Evolutionary conservation across 345 rosid genomes (phyloP), one percentile per base, ranked within the genome.

Genomic region (Cardamine resedifolia): DNA sequence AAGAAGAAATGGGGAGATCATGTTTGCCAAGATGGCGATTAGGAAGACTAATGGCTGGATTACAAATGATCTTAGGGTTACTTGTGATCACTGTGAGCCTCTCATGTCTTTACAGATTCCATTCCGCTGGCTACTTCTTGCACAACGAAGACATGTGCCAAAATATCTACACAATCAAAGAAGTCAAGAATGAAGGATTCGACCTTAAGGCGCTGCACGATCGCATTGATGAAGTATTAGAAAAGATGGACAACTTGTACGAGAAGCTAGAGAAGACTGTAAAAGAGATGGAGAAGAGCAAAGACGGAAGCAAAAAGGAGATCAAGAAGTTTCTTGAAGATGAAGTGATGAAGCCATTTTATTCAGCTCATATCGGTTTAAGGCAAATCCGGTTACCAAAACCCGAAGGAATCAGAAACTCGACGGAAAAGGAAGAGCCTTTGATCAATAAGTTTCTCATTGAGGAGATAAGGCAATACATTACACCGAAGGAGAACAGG

Each of bases 381-480:
- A 76, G 88, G 64, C 96, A 86, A 74, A 78, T 87, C 69, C 81
- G 91, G 68, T 51, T 94, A 2, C 96, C 98, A 0, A 76, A 76
- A 41, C 58, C 75, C 9, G 78, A 82, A 53, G 89, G 80, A 65
- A 75, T 81, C 41, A 67, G 78, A 16, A 86, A 86, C 72, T 50
- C 72, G 2, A 82, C 79, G 3, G 66, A 73, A 50, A 79, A 79
- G 21, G 97, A 89, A 73, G 84, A 80, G 33, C 97, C 98, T 7
- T 83, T 90, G 88, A 85, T 88, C 59, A 89, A 94, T 71, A 67
- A 73, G 6, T 89, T 94, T 33, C 74, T 85, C 39, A 56, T 59
- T 1, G 97, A 90, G 76, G 97, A 94, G 84, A 86, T 91, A 26
- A 63, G 95, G 71, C 83, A 87, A 78, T 94, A 90, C 61, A 81